These are phyloP conservation scores for Dissophora ornata DNA, from an alignment of 192 early-diverging fungal species.

Conservation along the genomic window DNA sequence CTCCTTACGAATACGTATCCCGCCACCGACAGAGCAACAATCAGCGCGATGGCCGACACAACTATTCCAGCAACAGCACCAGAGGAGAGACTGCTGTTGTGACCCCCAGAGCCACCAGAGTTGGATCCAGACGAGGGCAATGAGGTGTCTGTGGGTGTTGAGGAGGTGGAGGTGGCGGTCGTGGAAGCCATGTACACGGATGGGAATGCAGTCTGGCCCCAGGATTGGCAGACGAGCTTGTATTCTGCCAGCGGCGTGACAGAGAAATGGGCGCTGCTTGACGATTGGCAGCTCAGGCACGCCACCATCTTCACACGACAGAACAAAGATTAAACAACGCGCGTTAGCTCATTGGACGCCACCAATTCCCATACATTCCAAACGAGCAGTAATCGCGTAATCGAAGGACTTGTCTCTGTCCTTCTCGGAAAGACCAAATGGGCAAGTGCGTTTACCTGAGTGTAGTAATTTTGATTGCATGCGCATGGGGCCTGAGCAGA, in stretches of 20 bases:
- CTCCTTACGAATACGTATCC: slow-evolving; percentile 36
- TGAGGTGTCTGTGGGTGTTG: neutral
- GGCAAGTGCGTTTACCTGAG: slow-evolving; percentile 34
- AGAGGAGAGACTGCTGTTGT: slow-evolving; percentile 27
- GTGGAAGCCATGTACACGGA: slow-evolving; percentile 8
- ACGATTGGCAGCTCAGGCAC: slow-evolving; percentile 15
- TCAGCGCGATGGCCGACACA: slow-evolving; percentile 35
- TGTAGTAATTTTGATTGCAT: slow-evolving; percentile 35
- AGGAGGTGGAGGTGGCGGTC: neutral
- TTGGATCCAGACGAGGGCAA: neutral
- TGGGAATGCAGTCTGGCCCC: neutral
- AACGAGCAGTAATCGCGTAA: too few relatives aligned
- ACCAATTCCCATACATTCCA: slow-evolving; percentile 2
- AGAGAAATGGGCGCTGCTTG: neutral
- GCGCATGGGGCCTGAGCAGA: slow-evolving; percentile 14
- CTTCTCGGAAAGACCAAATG: too few relatives aligned
- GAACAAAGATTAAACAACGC: neutral
- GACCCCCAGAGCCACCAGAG: neutral
- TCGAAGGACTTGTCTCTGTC: too few relatives aligned
- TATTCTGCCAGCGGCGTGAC: slow-evolving; percentile 9
- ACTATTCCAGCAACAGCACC: slow-evolving; percentile 44
- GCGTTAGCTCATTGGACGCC: neutral
- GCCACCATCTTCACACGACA: neutral
- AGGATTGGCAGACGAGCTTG: slow-evolving; percentile 8
- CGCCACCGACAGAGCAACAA: slow-evolving; percentile 35